Evolutionary conservation across 768 basidiomycete genomes (phyloP).

Genomic region (Collybiopsis luxurians): DNA sequence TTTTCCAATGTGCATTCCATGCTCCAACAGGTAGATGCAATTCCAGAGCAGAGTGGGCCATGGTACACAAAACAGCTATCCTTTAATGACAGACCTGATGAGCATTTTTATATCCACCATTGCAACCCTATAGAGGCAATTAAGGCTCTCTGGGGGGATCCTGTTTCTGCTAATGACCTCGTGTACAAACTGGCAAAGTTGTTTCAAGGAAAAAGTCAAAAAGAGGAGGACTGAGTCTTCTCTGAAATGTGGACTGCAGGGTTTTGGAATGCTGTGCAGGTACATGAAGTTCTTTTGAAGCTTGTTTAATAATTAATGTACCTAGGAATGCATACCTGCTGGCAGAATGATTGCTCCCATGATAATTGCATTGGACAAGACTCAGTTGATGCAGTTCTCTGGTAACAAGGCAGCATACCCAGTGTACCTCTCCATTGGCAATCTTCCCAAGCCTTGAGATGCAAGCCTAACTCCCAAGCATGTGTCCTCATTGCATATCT

Average conservation of each 20-base stretch:
- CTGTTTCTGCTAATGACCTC: no score
- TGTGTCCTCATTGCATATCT: constrained; percentile 13
- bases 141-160: constrained; percentile 7
- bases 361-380: constrained; percentile 26
- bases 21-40: not conserved
- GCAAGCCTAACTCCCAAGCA: not conserved
- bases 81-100: not conserved
- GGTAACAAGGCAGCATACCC: constrained; percentile 30
- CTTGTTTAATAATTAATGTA: not conserved
- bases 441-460: constrained; percentile 21
- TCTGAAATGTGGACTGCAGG: constrained; percentile 15
- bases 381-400: constrained; percentile 22
- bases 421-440: constrained; percentile 31
- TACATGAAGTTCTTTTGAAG: no score
- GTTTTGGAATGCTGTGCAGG: constrained; percentile 12
- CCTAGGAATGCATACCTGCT: not conserved
- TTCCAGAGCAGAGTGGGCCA: not conserved
- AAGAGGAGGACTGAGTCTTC: constrained; percentile 1
- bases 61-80: constrained; percentile 13
- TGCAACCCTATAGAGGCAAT: constrained; percentile 10
- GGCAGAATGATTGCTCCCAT: not conserved
- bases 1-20: not conserved
- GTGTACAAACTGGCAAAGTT: no score
- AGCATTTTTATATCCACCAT: constrained; percentile 7
- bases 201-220: no score